phyloP scores from a whole-genome alignment of 2,329 filamentous ascomycete genomes.

The Nectriaceae sp. region DNA sequence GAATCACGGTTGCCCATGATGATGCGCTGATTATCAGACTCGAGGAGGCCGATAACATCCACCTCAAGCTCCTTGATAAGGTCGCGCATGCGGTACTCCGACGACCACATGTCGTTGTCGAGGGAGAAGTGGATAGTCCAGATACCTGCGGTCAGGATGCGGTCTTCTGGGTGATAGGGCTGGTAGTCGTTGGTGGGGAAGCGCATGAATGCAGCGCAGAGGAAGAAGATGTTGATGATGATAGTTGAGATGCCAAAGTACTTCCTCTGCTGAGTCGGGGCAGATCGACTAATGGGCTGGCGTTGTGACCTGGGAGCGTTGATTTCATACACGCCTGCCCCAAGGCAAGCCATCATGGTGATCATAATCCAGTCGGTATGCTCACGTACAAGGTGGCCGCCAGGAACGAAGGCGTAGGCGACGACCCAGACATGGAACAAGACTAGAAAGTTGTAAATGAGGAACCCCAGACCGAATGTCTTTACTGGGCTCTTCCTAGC shows the following conservation, averaged over 20 bases:
- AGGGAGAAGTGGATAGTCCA: constrained; percentile 99
- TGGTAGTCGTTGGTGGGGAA: constrained; percentile 92
- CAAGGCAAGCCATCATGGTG: constrained; percentile 80
- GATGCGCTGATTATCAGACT: constrained; percentile 92
- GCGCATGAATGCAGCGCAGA: constrained; percentile 80
- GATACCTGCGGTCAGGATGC: constrained; percentile 89
- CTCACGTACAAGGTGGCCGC: constrained; percentile 88
- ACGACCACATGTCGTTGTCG: constrained; percentile 99
- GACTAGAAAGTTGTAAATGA: constrained; percentile 90
- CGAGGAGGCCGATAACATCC: constrained; percentile 94
- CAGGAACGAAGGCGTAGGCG: constrained; percentile 96
- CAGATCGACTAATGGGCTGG: constrained; percentile 30
- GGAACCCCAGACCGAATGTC: constrained; percentile 85
- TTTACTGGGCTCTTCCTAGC: constrained; percentile 74
- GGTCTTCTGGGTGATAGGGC: constrained; percentile 85
- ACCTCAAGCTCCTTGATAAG: constrained; percentile 91
- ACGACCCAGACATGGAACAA: constrained; percentile 99
- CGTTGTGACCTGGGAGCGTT: constrained; percentile 50
- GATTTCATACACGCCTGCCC: constrained; percentile 79
- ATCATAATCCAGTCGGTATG: constrained; percentile 96
- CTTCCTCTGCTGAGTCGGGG: constrained; percentile 49
- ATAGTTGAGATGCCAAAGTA: constrained; percentile 62
- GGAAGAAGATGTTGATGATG: constrained; percentile 77
- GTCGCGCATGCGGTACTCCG: constrained; percentile 90
- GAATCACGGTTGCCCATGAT: constrained; percentile 99